phyloP scores from a whole-genome alignment of 805 yeast species.

The Pichia insulana region DNA sequence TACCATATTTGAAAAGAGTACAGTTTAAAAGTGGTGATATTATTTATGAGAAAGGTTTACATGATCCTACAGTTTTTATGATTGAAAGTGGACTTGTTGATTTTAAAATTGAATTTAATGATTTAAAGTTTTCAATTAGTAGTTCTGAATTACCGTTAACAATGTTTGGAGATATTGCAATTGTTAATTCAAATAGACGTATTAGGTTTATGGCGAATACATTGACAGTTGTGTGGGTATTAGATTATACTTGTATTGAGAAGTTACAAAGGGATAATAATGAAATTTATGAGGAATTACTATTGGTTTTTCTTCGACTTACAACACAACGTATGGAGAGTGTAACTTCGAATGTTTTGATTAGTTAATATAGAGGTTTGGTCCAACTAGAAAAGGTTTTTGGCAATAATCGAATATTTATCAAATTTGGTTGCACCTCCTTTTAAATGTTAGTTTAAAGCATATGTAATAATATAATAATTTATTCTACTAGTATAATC shows the following conservation, averaged over 20 bases:
- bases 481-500: too few relatives aligned
- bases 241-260: slow-evolving; percentile 39
- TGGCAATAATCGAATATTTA: too few relatives aligned
- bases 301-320: slow-evolving; percentile 51
- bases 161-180: slow-evolving; percentile 56
- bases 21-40: slow-evolving; percentile 25
- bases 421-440: too few relatives aligned
- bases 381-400: not conserved
- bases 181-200: slow-evolving; percentile 30
- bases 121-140: slow-evolving; percentile 22
- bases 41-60: slow-evolving; percentile 38
- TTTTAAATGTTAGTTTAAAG: too few relatives aligned
- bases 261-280: slow-evolving; percentile 41
- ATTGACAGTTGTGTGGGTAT: slow-evolving; percentile 61
- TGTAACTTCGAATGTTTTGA: slow-evolving; percentile 65
- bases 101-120: slow-evolving; percentile 36
- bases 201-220: slow-evolving; percentile 33
- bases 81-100: slow-evolving; percentile 43
- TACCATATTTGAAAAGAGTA: slow-evolving; percentile 42
- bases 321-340: slow-evolving; percentile 66
- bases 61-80: slow-evolving; percentile 48
- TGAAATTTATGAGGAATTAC: slow-evolving; percentile 54
- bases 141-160: slow-evolving; percentile 57
- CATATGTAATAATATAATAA: too few relatives aligned
- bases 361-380: slow-evolving; percentile 21